Evolutionary conservation across 768 basidiomycete genomes (phyloP).

Genomic region (Lanmaoa pseudosensibilis): DNA sequence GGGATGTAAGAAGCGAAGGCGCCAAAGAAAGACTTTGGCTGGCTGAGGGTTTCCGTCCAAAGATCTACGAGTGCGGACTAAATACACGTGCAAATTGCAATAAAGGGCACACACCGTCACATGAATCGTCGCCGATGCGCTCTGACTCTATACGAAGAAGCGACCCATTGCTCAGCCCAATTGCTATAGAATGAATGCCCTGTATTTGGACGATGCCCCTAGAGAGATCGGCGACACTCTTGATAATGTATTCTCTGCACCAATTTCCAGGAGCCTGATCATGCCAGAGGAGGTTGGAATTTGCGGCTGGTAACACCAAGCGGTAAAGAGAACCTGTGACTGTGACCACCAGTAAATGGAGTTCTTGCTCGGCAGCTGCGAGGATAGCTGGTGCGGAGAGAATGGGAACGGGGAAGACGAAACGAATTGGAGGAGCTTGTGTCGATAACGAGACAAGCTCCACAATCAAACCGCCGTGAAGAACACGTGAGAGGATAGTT

Average conservation of each 20-base stretch:
- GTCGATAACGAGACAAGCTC: conserved; percentile 76
- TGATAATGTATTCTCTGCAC: conserved; percentile 68
- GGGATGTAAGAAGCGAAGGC: conserved; percentile 68
- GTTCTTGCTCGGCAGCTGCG: conserved; percentile 42
- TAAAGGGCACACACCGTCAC: conserved; percentile 51
- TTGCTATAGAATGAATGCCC: conserved; percentile 62
- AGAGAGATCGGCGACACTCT: conserved; percentile 45
- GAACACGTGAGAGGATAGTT: conserved; percentile 68
- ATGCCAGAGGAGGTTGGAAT: conserved; percentile 56
- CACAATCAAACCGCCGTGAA: conserved; percentile 71
- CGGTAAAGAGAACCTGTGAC: conserved; percentile 70
- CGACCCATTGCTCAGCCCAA: conserved; percentile 60
- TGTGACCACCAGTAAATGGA: conserved; percentile 75
- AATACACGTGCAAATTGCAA: conserved; percentile 6
- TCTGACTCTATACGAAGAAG: conserved; percentile 72
- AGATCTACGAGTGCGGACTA: conserved; percentile 47
- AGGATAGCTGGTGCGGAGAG: conserved; percentile 66
- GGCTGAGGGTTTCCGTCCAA: conserved; percentile 66
- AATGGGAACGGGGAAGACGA: conserved; percentile 73
- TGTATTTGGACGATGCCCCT: conserved; percentile 62
- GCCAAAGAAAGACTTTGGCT: conserved; percentile 65
- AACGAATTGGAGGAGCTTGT: conserved; percentile 64
- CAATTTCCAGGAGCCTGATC: conserved; percentile 53
- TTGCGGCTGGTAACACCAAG: conserved; percentile 60
- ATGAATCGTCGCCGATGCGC: conserved; percentile 49